A percentile compares a stretch with the other conserved stretches of the same genome.
Evolutionary conservation across 2,329 filamentous ascomycete genomes (phyloP).

Genomic region (Colletotrichum eleusines): DNA sequence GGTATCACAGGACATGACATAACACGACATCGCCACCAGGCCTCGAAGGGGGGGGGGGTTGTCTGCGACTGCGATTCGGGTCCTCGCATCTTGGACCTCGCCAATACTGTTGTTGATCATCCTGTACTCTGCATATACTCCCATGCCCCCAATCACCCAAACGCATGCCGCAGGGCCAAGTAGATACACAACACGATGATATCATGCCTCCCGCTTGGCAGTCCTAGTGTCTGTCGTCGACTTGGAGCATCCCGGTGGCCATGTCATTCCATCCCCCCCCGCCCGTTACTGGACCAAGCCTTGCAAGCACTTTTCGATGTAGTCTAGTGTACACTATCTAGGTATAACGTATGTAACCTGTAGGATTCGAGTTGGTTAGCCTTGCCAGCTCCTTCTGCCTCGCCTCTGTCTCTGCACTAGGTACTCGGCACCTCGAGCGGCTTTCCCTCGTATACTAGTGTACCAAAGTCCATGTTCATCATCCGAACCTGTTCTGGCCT

Average conservation of each 20-base stretch:
- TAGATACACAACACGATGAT: conserved; percentile 22
- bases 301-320: background rate
- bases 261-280: background rate
- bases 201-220: conserved; percentile 23
- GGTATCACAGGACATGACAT: conserved; percentile 4
- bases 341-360: no score
- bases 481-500: background rate
- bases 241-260: conserved; percentile 4
- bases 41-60: background rate
- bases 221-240: background rate
- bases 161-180: background rate
- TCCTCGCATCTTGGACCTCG: background rate
- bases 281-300: no score
- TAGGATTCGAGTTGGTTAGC: background rate
- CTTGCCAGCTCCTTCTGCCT: background rate
- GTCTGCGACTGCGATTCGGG: background rate
- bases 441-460: background rate
- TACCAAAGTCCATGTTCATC: background rate
- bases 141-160: background rate
- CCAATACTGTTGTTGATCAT: background rate
- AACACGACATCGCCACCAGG: conserved; percentile 7
- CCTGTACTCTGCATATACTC: background rate
- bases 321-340: background rate
- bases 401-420: background rate
- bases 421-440: background rate